Conservation (phyloP, 2,329 filamentous ascomycete genomes). For the Bimuria novae-zelandiae region DNA sequence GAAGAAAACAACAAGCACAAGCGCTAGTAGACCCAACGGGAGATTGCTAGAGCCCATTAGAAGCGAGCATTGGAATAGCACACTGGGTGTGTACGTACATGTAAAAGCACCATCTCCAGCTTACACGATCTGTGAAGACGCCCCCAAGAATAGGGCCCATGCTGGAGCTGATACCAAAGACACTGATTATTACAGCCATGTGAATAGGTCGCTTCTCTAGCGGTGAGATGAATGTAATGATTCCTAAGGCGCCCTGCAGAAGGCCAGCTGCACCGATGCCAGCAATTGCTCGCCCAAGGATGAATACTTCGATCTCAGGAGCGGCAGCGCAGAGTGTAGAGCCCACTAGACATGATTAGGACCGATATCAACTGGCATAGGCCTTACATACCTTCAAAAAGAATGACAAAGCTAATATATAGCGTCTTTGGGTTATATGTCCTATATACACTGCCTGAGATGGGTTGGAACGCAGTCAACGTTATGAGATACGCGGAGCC, state of each 20-base stretch:
- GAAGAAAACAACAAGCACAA: neutral
- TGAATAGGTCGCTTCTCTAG: constrained; percentile 48
- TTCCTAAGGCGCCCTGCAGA: constrained; percentile 18
- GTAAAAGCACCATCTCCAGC: constrained; percentile 22
- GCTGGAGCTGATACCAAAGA: constrained; percentile 36
- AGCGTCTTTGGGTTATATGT: constrained; percentile 51
- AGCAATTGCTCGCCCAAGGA: constrained; percentile 14
- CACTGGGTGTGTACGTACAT: no score
- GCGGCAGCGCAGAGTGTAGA: constrained; percentile 56
- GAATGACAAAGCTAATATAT: constrained; percentile 47
- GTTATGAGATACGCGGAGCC: constrained; percentile 33
- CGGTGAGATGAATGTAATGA: constrained; percentile 11
- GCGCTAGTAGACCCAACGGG: neutral
- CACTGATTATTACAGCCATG: constrained; percentile 30
- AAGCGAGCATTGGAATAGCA: no score
- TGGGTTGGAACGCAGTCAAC: constrained; percentile 32
- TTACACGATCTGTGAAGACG: constrained; percentile 8
- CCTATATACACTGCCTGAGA: constrained; percentile 48
- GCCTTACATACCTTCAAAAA: constrained; percentile 48
- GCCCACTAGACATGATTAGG: no score
- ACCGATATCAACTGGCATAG: no score
- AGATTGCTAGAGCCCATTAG: no score
- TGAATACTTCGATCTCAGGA: constrained; percentile 9
- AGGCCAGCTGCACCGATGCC: constrained; percentile 16
- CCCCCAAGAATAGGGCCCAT: constrained; percentile 45